Percentiles rank a stretch among this genome's conserved stretches.
These are phyloP conservation scores for Collybiopsis confluens DNA, from an alignment of 768 basidiomycete species.

Conservation along the genomic window DNA sequence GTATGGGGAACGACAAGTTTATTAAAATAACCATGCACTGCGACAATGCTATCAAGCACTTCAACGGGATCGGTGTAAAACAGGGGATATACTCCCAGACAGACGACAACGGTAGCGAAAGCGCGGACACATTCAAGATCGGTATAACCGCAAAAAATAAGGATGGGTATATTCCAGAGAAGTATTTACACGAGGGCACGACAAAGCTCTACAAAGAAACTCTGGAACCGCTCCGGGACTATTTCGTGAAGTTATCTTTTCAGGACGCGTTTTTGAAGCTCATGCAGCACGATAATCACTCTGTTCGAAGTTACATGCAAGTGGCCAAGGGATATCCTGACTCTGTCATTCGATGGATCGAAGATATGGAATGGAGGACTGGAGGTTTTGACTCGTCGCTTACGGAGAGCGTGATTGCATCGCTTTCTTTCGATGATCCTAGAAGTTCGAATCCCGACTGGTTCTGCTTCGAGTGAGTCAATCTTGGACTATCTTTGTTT, in stretches of 20 bases:
- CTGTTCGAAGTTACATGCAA: neutral
- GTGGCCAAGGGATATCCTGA: neutral
- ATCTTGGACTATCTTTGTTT: neutral
- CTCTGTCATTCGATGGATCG: neutral
- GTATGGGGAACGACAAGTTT: conserved; percentile 8
- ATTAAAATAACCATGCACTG: conserved; percentile 13
- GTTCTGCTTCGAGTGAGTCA: neutral
- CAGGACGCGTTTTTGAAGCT: no score
- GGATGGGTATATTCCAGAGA: no score
- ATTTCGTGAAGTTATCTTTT: no score
- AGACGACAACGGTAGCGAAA: no score
- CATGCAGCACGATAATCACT: no score
- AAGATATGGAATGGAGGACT: neutral
- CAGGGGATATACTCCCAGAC: neutral
- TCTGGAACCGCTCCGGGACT: no score
- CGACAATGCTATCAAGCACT: conserved; percentile 13
- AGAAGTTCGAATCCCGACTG: neutral
- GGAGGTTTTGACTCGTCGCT: neutral
- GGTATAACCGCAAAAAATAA: no score
- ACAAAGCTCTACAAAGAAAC: no score
- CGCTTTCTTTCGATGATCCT: neutral
- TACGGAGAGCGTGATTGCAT: neutral
- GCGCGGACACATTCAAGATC: no score
- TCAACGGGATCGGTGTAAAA: conserved; percentile 3
- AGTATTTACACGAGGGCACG: no score